Conservation (phyloP, 2,329 filamentous ascomycete species). For the Aspergillus fumigatus region DNA sequence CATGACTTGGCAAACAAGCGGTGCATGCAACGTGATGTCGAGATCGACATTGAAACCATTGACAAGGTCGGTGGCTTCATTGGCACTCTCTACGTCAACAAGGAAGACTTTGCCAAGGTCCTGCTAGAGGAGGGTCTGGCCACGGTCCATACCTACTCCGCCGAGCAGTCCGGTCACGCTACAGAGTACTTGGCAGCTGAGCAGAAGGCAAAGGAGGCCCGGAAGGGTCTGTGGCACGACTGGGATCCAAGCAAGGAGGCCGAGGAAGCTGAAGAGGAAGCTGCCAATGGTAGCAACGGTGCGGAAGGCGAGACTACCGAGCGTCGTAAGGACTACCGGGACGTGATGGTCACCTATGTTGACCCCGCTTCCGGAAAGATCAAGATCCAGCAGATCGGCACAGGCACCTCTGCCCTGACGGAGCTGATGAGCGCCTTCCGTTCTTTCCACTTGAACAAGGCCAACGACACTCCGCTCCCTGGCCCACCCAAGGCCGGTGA, state of each 20-base stretch:
- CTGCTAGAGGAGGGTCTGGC: conserved; percentile 92
- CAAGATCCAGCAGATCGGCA: conserved; percentile 87
- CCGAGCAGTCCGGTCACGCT: conserved; percentile 88
- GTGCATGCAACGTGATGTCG: conserved; percentile 89
- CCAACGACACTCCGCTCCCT: conserved; percentile 69
- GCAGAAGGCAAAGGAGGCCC: conserved; percentile 79
- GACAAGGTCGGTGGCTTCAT: conserved; percentile 99
- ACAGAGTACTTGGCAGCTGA: conserved; percentile 84
- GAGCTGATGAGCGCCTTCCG: conserved; percentile 88
- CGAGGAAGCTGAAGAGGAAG: conserved; percentile 52
- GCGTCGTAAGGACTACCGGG: conserved; percentile 83
- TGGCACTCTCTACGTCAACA: conserved; percentile 85
- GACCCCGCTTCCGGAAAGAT: conserved; percentile 70
- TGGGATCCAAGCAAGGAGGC: conserved; percentile 88
- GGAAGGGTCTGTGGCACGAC: conserved; percentile 87
- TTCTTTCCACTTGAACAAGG: conserved; percentile 79
- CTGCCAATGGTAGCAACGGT: conserved; percentile 45
- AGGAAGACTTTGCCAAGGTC: conserved; percentile 90
- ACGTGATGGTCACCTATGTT: conserved; percentile 87
- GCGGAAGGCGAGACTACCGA: conserved; percentile 54
- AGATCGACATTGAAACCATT: conserved; percentile 89
- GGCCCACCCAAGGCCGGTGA: conserved; percentile 85
- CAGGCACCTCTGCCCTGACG: conserved; percentile 78
- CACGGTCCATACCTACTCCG: conserved; percentile 88
- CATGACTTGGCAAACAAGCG: conserved; percentile 84